These are phyloP conservation scores for Condylostoma magnum DNA, from an alignment of 169 alveolate genomes.

Conservation along the genomic window DNA sequence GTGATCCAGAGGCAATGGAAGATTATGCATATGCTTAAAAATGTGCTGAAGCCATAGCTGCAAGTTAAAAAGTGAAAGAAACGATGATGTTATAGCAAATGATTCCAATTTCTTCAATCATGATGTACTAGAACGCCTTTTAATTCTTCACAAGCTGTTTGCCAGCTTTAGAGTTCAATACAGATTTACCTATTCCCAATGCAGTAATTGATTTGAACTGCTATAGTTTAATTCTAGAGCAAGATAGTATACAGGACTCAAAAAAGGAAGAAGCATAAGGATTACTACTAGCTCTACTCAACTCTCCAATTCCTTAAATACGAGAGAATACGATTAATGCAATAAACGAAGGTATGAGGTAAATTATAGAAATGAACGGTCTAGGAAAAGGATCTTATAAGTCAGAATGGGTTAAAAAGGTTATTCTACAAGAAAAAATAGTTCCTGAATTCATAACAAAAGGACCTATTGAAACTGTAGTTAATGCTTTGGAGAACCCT, in stretches of 20 bases:
- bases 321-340: neutral
- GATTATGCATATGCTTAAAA: conserved; percentile 11
- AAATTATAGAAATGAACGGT: neutral
- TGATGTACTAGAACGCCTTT: conserved; percentile 5
- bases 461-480: neutral
- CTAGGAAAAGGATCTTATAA: neutral
- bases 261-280: neutral
- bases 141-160: neutral
- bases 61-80: neutral
- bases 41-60: conserved; percentile 1
- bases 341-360: neutral
- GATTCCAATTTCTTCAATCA: neutral
- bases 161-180: conserved; percentile 13
- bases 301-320: neutral
- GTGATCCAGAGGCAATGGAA: neutral
- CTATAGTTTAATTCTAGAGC: neutral
- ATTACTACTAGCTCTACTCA: neutral
- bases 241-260: neutral
- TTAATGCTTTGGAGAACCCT: neutral
- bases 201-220: neutral
- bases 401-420: neutral
- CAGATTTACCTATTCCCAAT: neutral
- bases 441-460: neutral
- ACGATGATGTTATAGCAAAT: neutral
- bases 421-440: neutral